Conservation (phyloP, 23 red algal genomes). For the Gracilaria gracilis region DNA sequence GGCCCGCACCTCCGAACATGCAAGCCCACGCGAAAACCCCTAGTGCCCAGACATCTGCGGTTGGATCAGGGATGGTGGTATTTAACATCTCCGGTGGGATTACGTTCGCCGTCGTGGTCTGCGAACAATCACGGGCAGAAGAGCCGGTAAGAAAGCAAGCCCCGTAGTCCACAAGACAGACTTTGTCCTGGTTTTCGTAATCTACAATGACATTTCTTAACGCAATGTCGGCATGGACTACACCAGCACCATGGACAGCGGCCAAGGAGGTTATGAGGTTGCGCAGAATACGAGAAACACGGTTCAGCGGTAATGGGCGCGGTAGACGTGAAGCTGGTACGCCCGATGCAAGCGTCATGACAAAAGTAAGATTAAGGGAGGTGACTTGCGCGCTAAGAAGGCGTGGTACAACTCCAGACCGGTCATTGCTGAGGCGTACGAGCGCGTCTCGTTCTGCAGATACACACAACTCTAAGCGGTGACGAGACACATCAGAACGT, state of each 20-base stretch:
- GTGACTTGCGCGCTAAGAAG: slow-evolving; percentile 30
- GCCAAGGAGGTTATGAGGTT: slow-evolving; percentile 9
- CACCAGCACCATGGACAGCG: slow-evolving; percentile 10
- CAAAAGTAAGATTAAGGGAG: slow-evolving; percentile 10
- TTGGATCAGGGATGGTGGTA: neutral
- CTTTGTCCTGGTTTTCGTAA: neutral
- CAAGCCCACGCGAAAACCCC: slow-evolving; percentile 59
- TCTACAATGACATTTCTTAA: slow-evolving; percentile 65
- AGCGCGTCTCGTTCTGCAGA: slow-evolving; percentile 50
- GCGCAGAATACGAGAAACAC: slow-evolving; percentile 9
- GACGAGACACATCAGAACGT: slow-evolving; percentile 30
- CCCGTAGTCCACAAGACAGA: slow-evolving; percentile 68
- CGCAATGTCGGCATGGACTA: slow-evolving; percentile 67
- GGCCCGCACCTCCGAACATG: slow-evolving; percentile 43
- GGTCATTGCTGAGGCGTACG: slow-evolving; percentile 30
- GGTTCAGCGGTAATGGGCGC: slow-evolving; percentile 18
- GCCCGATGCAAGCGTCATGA: slow-evolving; percentile 48
- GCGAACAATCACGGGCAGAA: neutral
- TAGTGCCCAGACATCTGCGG: slow-evolving; percentile 59
- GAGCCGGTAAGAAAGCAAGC: slow-evolving; percentile 22
- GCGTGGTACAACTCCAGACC: slow-evolving; percentile 34
- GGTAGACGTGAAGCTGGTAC: slow-evolving; percentile 16
- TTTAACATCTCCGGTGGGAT: slow-evolving; percentile 45
- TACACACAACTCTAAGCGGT: slow-evolving; percentile 26
- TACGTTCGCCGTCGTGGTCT: slow-evolving; percentile 20